A percentile compares a stretch with the other conserved stretches of the same genome.
phyloP scores from a whole-genome alignment of 2,329 filamentous ascomycete genomes.

The Microdochium nivale region DNA sequence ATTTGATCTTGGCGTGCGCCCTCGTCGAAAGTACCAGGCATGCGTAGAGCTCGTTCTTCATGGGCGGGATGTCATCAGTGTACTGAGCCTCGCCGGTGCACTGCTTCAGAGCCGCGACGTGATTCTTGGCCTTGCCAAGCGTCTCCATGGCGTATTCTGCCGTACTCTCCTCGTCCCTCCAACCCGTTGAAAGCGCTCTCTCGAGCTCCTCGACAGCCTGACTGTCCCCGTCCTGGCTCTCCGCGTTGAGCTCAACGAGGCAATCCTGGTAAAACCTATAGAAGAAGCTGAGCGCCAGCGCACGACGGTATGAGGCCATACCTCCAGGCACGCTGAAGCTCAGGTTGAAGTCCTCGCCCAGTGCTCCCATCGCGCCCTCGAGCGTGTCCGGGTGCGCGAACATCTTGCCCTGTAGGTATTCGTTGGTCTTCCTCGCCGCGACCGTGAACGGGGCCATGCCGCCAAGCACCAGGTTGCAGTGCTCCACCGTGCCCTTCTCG shows the following conservation, averaged over 20 bases:
- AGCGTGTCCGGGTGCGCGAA: slow-evolving; percentile 76
- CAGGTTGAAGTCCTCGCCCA: slow-evolving; percentile 86
- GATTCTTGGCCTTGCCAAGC: slow-evolving; percentile 76
- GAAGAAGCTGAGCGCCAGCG: slow-evolving; percentile 86
- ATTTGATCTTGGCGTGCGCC: slow-evolving; percentile 76
- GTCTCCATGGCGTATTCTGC: slow-evolving; percentile 73
- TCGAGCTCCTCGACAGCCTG: slow-evolving; percentile 81
- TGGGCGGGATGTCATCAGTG: slow-evolving; percentile 83
- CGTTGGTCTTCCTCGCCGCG: slow-evolving; percentile 70
- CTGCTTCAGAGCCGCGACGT: slow-evolving; percentile 89
- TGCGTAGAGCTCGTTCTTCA: slow-evolving; percentile 83
- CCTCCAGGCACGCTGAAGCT: slow-evolving; percentile 87
- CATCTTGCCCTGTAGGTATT: slow-evolving; percentile 67
- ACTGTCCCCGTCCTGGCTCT: slow-evolving; percentile 46
- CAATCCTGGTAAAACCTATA: slow-evolving; percentile 95
- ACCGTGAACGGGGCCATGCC: slow-evolving; percentile 92
- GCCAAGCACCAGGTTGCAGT: slow-evolving; percentile 78
- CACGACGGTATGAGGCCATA: slow-evolving; percentile 94
- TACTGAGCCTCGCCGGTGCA: slow-evolving; percentile 92
- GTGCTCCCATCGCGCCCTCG: slow-evolving; percentile 79
- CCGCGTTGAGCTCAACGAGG: slow-evolving; percentile 49
- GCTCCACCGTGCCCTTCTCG: slow-evolving; percentile 60
- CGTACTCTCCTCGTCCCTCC: slow-evolving; percentile 68
- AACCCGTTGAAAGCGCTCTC: slow-evolving; percentile 69
- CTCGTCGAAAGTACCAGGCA: slow-evolving; percentile 83